Evolutionary conservation across 176 grass and related monocot species (phyloP).

Genomic region (Chloris gayana): DNA sequence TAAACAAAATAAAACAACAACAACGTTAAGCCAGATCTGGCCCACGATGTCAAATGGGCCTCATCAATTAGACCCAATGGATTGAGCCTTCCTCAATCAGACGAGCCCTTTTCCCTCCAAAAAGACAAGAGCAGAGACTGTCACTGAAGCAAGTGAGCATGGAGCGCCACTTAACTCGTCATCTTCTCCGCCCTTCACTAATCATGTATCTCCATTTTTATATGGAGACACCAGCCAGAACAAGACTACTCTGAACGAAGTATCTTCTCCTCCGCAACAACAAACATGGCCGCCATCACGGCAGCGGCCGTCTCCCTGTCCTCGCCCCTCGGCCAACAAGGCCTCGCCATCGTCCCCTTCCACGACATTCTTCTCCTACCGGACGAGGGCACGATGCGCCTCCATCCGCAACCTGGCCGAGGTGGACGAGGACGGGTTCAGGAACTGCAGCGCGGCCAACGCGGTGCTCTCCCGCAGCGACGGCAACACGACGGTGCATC

Average conservation of each 20-base stretch:
- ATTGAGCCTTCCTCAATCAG: too few relatives aligned
- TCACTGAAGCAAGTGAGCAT: neutral
- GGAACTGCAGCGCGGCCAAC: constrained; percentile 51
- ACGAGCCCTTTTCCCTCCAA: too few relatives aligned
- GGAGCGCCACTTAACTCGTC: constrained; percentile 46
- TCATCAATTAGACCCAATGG: too few relatives aligned
- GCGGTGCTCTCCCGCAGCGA: constrained; percentile 49
- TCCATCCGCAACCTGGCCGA: constrained; percentile 60
- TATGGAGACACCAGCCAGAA: neutral
- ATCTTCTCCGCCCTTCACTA: constrained; percentile 61
- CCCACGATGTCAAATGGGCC: too few relatives aligned
- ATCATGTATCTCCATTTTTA: constrained; percentile 8
- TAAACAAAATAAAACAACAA: too few relatives aligned
- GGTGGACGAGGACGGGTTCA: constrained; percentile 65
- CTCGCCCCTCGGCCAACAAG: constrained; percentile 38
- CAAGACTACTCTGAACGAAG: neutral
- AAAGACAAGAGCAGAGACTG: neutral
- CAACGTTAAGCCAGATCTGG: too few relatives aligned
- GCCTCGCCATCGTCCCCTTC: constrained; percentile 6
- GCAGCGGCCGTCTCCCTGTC: constrained; percentile 57
- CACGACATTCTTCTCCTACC: constrained; percentile 40
- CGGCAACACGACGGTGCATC: constrained; percentile 70
- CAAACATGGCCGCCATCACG: constrained; percentile 61
- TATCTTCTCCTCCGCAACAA: neutral
- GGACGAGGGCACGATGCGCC: neutral